phyloP scores from a whole-genome alignment of 2,329 filamentous ascomycete species.

The Talaromyces marneffei region DNA sequence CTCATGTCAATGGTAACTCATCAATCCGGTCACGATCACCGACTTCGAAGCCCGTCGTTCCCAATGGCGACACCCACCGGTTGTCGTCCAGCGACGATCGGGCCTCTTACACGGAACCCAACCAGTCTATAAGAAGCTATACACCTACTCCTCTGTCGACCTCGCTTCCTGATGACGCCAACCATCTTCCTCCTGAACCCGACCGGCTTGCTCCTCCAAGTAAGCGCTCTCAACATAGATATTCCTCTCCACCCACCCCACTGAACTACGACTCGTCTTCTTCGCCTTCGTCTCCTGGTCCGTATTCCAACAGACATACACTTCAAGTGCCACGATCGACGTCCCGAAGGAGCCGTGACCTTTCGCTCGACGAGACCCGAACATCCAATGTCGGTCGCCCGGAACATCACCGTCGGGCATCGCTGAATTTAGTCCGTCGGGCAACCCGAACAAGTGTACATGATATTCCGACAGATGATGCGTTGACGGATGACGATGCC shows the following conservation, averaged over 20 bases:
- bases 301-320: conserved; percentile 73
- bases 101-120: conserved; percentile 21
- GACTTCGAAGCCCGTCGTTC: neutral
- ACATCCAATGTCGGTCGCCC: conserved; percentile 62
- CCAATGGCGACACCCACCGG: conserved; percentile 13
- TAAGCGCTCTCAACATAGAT: conserved; percentile 28
- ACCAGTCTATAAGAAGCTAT: conserved; percentile 1
- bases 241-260: conserved; percentile 49
- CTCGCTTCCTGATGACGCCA: conserved; percentile 29
- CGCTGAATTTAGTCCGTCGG: conserved; percentile 73
- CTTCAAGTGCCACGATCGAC: conserved; percentile 73
- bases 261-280: conserved; percentile 46
- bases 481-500: conserved; percentile 82
- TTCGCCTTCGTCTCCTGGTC: conserved; percentile 48
- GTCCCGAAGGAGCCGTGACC: conserved; percentile 64
- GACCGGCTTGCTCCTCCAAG: conserved; percentile 26
- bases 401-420: conserved; percentile 69
- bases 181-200: conserved; percentile 27
- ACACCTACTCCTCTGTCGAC: conserved; percentile 26
- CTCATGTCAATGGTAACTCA: conserved; percentile 8
- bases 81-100: conserved; percentile 27
- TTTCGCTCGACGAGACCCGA: conserved; percentile 53
- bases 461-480: conserved; percentile 75
- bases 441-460: conserved; percentile 81
- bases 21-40: conserved; percentile 9